Base-by-base conservation (phyloP, 228 moss, liverwort and hornwort genomes). In the Sphagnum magellanicum region DNA sequence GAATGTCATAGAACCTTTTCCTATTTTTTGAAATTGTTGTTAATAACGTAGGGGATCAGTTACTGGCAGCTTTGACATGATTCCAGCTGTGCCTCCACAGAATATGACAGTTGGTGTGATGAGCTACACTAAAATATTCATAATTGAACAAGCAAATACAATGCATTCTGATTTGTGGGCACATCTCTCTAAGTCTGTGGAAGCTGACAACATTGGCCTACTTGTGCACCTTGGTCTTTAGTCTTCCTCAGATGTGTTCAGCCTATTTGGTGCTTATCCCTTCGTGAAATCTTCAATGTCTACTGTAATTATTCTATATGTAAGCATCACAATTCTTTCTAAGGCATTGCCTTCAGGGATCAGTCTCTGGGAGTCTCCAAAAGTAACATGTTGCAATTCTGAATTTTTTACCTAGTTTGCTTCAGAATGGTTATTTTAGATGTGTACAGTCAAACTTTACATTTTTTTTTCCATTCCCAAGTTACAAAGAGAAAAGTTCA, bases 101-200 rank as follows among this genome's bases (percentile, higher is more conserved):
- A 66, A 68, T 8, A 47, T 92, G 12, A 84, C 81, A 50, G 82
- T 91, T 61, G 92, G 87, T 32, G 91, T 89, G 15, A 89, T 89
- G 63, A 96, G 96, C 81, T 96, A 92, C 76, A 96, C 92, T 83
- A 96, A 96, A 74, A 96, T 96, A 67, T 96, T 96, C 47, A 88
- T 92, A 49, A 96, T 92, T 5, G 81, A 95, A 16, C 82, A 84
- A 57, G 76, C 89, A 67, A 96, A 92, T 74, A 76, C 89, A 6
- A 65, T 78, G 50, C 72, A 76, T 70, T 88, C 82, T 69, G 96
- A 96, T 70, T 83, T 96, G 55, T 96, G 96, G 92, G 66, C 81
- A 50, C 96, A 96, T 75, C 86, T 96, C 8, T 77, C 78, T 49
- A 89, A 83, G 76, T 50, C 74, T 50, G 70, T 96, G 6, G 87